A percentile compares a stretch with the other conserved stretches of the same genome.
Conservation (phyloP, 2,329 filamentous ascomycete species). For the Periconia macrospinosa region DNA sequence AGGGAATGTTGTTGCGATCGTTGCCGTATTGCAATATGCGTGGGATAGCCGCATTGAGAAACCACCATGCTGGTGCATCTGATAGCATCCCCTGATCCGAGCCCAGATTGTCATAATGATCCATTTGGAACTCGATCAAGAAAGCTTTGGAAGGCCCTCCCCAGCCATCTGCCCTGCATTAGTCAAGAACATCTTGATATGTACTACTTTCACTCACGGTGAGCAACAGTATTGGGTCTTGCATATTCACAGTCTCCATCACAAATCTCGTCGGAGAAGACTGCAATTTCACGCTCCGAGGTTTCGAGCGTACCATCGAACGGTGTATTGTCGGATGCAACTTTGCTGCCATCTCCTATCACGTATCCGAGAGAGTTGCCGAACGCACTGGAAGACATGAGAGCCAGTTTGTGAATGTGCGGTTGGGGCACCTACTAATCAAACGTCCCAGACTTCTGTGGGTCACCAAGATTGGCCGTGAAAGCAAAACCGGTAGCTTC, state of each 20-base stretch:
- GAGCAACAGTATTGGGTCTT: conserved; percentile 53
- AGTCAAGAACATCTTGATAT: neutral
- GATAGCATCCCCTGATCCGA: conserved; percentile 46
- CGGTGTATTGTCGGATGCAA: conserved; percentile 51
- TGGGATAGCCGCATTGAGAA: conserved; percentile 73
- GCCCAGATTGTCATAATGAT: conserved; percentile 38
- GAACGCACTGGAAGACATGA: conserved; percentile 43
- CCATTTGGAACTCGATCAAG: conserved; percentile 73
- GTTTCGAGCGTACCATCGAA: conserved; percentile 50
- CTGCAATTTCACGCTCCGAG: conserved; percentile 37
- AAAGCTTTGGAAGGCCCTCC: conserved; percentile 71
- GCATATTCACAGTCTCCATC: conserved; percentile 51
- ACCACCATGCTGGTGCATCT: conserved; percentile 76
- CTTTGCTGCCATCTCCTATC: conserved; percentile 50
- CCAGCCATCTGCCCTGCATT: conserved; percentile 63
- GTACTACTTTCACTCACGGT: conserved; percentile 43
- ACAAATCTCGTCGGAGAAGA: conserved; percentile 48
- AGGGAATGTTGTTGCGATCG: conserved; percentile 48
- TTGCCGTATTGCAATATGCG: conserved; percentile 69
- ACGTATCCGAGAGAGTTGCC: conserved; percentile 63
- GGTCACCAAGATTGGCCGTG: conserved; percentile 59
- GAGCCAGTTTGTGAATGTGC: conserved; percentile 2
- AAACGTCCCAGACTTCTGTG: conserved; percentile 57
- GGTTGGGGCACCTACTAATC: conserved; percentile 44
- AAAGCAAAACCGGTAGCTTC: conserved; percentile 59